A percentile compares a stretch with the other conserved stretches of the same genome.
Evolutionary conservation across 805 yeast species (phyloP).

Genomic region (Zygotorulaspora florentina): DNA sequence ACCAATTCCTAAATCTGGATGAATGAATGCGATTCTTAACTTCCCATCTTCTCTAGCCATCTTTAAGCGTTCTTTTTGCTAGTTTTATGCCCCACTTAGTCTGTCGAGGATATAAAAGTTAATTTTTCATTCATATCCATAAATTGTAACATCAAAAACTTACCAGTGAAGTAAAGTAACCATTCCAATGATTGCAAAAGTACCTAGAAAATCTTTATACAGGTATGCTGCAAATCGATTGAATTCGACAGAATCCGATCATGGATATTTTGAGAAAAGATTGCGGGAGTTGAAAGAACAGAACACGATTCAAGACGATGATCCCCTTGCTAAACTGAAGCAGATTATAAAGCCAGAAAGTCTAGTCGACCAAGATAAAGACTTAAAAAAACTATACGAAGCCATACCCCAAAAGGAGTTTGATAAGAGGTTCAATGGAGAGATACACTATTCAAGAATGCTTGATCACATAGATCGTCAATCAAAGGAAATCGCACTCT

Average conservation of each 20-base stretch:
- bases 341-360: constrained; percentile 11
- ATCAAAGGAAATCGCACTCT: constrained; percentile 45
- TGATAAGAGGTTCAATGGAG: constrained; percentile 38
- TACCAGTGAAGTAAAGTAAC: too few relatives aligned
- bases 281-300: constrained; percentile 26
- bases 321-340: constrained; percentile 22
- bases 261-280: constrained; percentile 26
- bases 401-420: constrained; percentile 35
- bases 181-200: too few relatives aligned
- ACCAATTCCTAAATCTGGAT: constrained; percentile 95
- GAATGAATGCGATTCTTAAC: constrained; percentile 75
- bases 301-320: constrained; percentile 22
- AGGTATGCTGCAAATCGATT: constrained; percentile 3
- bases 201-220: neutral
- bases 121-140: neutral
- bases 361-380: constrained; percentile 23
- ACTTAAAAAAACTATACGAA: constrained; percentile 27
- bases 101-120: neutral
- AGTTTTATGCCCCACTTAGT: too few relatives aligned
- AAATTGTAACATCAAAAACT: too few relatives aligned
- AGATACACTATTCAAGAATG: constrained; percentile 40
- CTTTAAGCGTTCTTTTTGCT: neutral
- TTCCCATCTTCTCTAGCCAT: neutral
- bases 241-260: constrained; percentile 12
- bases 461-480: constrained; percentile 45